Base-by-base conservation (phyloP, 345 rosid genomes). In the Euphorbia tirucalli region DNA sequence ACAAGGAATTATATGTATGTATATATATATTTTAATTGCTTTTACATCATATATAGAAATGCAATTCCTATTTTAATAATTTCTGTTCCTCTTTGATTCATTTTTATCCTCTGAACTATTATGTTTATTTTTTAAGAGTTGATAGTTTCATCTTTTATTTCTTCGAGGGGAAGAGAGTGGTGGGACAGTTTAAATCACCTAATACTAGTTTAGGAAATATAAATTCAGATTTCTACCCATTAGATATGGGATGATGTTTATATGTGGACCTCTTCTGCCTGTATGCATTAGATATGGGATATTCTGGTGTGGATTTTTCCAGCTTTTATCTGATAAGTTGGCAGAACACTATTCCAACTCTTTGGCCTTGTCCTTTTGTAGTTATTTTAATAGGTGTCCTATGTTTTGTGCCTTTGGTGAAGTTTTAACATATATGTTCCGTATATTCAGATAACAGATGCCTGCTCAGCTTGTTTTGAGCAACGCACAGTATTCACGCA, bases 401-500 rank as follows among this genome's bases (percentile, higher is more conserved):
- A 6, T 18, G 8, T 66, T 28, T 4, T 10, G 19, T 31, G 61
- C n/a, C 27, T 6, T 30, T 32, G 11, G 7, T 63, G 37, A 21
- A 68, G 64, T 60, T 69, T 16, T 6, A 35, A 28, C 11, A 24
- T 64, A 49, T 41, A 52, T n/a, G 65, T 58, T 77, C 62, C 18
- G 66, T 77, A 27, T 69, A 74, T 75, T 64, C 91, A 95, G 99
- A 89, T 92, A 77, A 95, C 86, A 65, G 97, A 95, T 81, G 97
- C 90, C 69, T 92, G 93, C 76, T 82, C 98, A 19, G 95, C 98
- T 74, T 94, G 98, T 88, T 92, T 94, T 75, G 98, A 94, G 75
- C 97, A 94, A 75, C 95, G 96, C 30, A 94, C 96, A 35, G 98
- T 94, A 74, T 92, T 94, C 82, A 90, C 96, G 16, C 97, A 89